Percentiles rank a stretch among this genome's conserved stretches.
Evolutionary conservation across 2,329 filamentous ascomycete species (phyloP).

Genomic region (Pseudogymnoascus pannorum): DNA sequence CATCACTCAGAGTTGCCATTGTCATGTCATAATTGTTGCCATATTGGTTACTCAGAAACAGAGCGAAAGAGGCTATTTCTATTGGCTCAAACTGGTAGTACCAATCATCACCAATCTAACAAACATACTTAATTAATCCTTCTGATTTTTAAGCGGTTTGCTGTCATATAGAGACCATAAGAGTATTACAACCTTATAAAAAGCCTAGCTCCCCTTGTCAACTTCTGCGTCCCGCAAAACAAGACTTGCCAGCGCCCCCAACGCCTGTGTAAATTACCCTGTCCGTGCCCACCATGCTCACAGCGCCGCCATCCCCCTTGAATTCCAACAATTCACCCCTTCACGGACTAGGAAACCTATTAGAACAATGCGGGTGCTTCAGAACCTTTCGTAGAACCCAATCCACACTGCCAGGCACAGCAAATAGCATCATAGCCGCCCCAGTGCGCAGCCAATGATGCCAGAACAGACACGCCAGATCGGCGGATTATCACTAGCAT

Average conservation of each 20-base stretch:
- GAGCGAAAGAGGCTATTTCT: not conserved
- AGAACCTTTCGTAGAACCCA: not conserved
- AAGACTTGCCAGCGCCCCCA: not conserved
- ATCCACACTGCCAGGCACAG: not conserved
- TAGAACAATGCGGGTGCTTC: not conserved
- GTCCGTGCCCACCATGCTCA: not conserved
- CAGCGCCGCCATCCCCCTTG: not conserved
- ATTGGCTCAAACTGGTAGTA: not conserved
- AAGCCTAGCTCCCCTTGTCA: not conserved
- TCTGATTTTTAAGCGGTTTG: not conserved
- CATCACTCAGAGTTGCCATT: not conserved
- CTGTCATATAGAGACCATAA: not conserved
- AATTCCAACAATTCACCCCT: not conserved
- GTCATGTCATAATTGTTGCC: not conserved
- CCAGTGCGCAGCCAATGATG: not conserved
- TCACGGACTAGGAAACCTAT: not conserved
- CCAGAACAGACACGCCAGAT: not conserved
- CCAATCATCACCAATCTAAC: not conserved
- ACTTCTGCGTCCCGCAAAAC: not conserved
- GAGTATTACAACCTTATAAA: not conserved
- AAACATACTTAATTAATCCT: not conserved
- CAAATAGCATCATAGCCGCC: not conserved
- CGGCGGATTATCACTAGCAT: not conserved
- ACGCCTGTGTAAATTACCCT: not conserved
- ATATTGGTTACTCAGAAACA: not conserved